Evolutionary conservation across 257 asterid genomes (phyloP), one percentile per base, ranked within the genome.

Genomic region (Solanum phureja): DNA sequence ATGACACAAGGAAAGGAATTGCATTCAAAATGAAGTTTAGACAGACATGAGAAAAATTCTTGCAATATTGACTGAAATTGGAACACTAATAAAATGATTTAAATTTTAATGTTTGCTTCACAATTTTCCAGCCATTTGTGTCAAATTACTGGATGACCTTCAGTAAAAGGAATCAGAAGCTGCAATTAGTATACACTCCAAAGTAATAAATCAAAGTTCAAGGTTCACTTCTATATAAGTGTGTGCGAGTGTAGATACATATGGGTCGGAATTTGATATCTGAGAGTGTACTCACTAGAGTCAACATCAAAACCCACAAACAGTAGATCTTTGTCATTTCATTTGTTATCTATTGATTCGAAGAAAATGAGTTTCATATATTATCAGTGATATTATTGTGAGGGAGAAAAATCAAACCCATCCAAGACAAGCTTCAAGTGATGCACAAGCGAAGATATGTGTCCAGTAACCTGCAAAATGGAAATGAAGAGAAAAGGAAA

Each of bases 401-500:
- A 88, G 74, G 86, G 85, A 88, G 58, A 27, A 87, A 88, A 85
- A 90, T 86, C 98, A 86, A 84, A 97, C 99, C 99, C 99, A 85
- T 96, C 99, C 98, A 96, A 85, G 90, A 97, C 99, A 85, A 96
- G 98, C 95, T 93, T 97, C 98, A 96, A 88, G 90, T 96, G 99
- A 93, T 97, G 99, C 91, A 97, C 99, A 29, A 97, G 98, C 71
- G 98, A 92, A 79, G 99, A 97, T 91, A 97, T 94, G 92, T 97
- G 99, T 89, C 99, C 99, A 66, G 97, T 92, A 34, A 97, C 99
- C 99, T 97, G 96, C 89, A 66, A 87, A 87, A 68, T 84, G 68
- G 68, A 79, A 74, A 52, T 7, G 34, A 77, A 21, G 46, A 87
- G 11, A 16, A 71, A 66, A 87, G 60, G 87, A 24, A 29, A 66